Percentiles rank a stretch among this genome's conserved stretches.
These are phyloP conservation scores for Rhynchosporium graminicola DNA, from an alignment of 2,329 filamentous ascomycete species.

Conservation along the genomic window DNA sequence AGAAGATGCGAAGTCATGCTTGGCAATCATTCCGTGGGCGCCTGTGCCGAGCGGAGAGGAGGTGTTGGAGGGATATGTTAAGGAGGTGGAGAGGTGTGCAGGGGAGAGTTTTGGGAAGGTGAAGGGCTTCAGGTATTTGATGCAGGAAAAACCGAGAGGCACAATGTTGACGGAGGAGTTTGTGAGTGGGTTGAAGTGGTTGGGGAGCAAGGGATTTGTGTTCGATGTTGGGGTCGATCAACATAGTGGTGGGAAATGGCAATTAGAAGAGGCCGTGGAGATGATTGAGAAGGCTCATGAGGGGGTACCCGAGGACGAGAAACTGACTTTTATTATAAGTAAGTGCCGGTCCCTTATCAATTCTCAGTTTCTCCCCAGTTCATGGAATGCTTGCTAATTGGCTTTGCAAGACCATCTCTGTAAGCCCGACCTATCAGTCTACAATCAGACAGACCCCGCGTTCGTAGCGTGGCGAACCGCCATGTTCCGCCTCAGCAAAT, in stretches of 20 bases:
- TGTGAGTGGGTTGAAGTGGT: slow-evolving; percentile 63
- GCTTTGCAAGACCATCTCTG: slow-evolving; percentile 74
- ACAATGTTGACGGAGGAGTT: slow-evolving; percentile 65
- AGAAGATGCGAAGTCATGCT: slow-evolving; percentile 56
- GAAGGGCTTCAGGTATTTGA: slow-evolving; percentile 78
- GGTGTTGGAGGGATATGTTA: slow-evolving; percentile 66
- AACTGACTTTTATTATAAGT: slow-evolving; percentile 45
- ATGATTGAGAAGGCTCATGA: slow-evolving; percentile 70
- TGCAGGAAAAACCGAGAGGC: slow-evolving; percentile 73
- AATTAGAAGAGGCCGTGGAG: slow-evolving; percentile 69
- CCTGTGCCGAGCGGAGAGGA: slow-evolving; percentile 67
- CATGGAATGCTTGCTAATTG: not conserved
- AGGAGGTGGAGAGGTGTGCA: slow-evolving; percentile 58
- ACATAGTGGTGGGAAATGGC: slow-evolving; percentile 71
- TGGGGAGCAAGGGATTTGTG: slow-evolving; percentile 62
- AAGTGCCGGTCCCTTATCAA: slow-evolving; percentile 9
- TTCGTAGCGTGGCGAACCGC: slow-evolving; percentile 70
- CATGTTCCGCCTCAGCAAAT: slow-evolving; percentile 67
- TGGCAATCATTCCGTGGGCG: slow-evolving; percentile 82
- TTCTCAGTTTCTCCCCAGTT: too few relatives aligned
- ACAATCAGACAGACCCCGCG: slow-evolving; percentile 48
- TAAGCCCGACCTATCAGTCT: slow-evolving; percentile 75
- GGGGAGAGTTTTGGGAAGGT: slow-evolving; percentile 66
- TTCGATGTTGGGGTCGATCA: slow-evolving; percentile 89
- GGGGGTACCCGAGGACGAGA: slow-evolving; percentile 58